Base-by-base conservation (phyloP, 805 yeast species). In the Lipomyces chichibuensis region DNA sequence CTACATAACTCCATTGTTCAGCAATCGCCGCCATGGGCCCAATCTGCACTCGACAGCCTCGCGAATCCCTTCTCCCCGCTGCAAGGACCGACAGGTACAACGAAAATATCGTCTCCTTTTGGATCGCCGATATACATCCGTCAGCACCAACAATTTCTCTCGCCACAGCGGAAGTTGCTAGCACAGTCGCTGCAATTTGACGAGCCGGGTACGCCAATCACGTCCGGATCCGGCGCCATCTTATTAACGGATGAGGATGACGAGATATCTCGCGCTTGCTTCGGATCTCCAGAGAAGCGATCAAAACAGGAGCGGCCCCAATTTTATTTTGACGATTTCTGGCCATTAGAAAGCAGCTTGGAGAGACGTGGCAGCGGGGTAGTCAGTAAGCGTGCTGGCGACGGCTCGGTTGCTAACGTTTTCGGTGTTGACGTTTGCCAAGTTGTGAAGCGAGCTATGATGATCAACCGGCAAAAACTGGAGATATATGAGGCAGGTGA, bases 371-470 rank as follows among this genome's bases (percentile, higher is more conserved):
- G 62, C 56, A 11, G 14, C 49, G 57, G 49, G 35, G 25, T 9
- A 8, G 54, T 2, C 70, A 70, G 55, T 57, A 68, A 32, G 14
- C 37, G 54, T 20, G 35, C 29, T 7, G 33, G 20, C 32, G 69
- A 68, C 46, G 74, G 74, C 39, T 72, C 78, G 3, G 80, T 80
- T 14, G 79, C 82, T 59, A 87, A 85, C 73, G 81, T 85, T 52
- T 85, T 85, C 75, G 88, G 88, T 9, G 87, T 85, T 59, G 88
- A 85, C 73, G 79, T 85, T 43, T 82, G 84, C 69, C 80, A 84
- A 53, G 84, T 83, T 29, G 81, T 83, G 4, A 76, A 80, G 65
- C 75, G 85, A n/a, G 85, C 84, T 6, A 63, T 68, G 53, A 53
- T 67, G 60, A 62, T 67, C 35, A 57, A 65, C 52, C 65, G 69